Evolutionary conservation across 495 filamentous ascomycete genomes (phyloP), one percentile per base, ranked within the genome.

Genomic region (Hypoxylon crocopeplum): DNA sequence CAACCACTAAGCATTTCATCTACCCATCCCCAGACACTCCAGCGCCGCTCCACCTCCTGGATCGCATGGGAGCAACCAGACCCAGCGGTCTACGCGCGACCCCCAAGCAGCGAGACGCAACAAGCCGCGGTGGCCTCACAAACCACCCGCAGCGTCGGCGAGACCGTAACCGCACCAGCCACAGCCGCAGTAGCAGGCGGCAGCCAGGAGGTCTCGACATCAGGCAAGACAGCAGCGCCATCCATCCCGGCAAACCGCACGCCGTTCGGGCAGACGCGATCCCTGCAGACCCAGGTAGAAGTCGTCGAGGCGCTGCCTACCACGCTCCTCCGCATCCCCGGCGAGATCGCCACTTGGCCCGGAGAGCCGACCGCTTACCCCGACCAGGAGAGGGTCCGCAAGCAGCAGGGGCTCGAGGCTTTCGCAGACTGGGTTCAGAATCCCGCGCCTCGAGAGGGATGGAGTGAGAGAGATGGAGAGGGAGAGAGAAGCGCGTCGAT

Each of bases 61-160:
- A 60, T 70, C 20, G 30, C 67, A 12, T 70, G 62, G 46, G 67
- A 70, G 51, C 25, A 47, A 33, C 67, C 67, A 2, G 42, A 70
- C 25, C 56, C 64, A 5, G 27, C 56, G 0, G 48, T 70, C 24
- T 68, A 68, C 39, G n/a, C 37, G 7, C 6, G 17, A 17, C 59
- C 25, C 17, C 54, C 5, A 20, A 53, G 37, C 49, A 64, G 19
- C 40, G 49, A 41, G 24, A 48, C 22, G 30, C 45, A 30, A 22
- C 16, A 56, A 17, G 34, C 24, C 3, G 36, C 38, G 8, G 39
- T 8, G 10, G 41, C 17, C 19, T 25, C 19, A 22, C 56, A 59
- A 3, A 34, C 10, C 36, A 34, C 32, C 10, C 44, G 41, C 13
- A 45, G 25, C 21, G 38, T 41, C n/a, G 17, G 53, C 10, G 27